Evolutionary conservation across 495 filamentous ascomycete genomes (phyloP).

Genomic region (Talaromyces thailandensis): DNA sequence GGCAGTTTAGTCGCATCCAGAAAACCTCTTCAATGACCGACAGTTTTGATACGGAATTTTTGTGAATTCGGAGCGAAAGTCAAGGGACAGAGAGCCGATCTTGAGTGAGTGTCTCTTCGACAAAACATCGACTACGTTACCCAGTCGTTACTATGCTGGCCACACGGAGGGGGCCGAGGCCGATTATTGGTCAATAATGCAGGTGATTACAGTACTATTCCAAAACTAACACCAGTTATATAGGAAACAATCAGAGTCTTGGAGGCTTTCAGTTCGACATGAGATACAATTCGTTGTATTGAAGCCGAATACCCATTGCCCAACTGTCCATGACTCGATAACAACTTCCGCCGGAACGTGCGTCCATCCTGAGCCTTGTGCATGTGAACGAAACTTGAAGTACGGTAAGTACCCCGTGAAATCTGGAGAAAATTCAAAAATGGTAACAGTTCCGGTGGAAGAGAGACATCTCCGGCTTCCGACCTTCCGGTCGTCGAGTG

Average conservation of each 20-base stretch:
- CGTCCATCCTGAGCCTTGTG: not conserved
- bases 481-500: not conserved
- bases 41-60: not conserved
- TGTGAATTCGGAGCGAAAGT: not conserved
- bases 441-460: not conserved
- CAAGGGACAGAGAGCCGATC: not conserved
- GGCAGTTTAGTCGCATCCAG: no score
- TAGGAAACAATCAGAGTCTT: not conserved
- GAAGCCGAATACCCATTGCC: not conserved
- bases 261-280: not conserved
- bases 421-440: not conserved
- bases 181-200: not conserved
- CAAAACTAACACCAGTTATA: not conserved
- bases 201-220: not conserved
- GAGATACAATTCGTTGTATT: not conserved
- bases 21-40: no score
- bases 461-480: not conserved
- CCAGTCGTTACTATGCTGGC: not conserved
- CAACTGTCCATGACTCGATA: not conserved
- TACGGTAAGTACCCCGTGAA: not conserved
- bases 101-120: not conserved
- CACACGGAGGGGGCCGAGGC: not conserved
- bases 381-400: not conserved
- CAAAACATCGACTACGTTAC: no score
- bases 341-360: not conserved